phyloP scores from a whole-genome alignment of 371 early-diverging fungal genomes.

The Mortierella sp. region DNA sequence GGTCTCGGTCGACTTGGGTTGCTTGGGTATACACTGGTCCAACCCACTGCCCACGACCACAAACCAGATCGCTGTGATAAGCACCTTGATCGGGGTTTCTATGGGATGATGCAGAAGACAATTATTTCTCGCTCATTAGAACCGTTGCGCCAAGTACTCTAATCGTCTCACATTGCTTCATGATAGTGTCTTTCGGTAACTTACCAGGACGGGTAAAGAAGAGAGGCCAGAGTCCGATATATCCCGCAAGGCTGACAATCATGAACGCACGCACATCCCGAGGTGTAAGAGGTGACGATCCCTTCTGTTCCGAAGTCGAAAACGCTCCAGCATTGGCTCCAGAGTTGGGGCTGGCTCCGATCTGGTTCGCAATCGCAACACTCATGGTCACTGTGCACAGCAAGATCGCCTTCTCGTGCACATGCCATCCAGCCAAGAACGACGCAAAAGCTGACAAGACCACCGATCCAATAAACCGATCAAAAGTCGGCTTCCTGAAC shows the following conservation, averaged over 20 bases:
- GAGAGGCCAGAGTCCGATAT: conserved; percentile 88
- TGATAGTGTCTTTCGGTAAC: background rate
- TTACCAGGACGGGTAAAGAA: conserved; percentile 83
- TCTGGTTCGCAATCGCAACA: conserved; percentile 46
- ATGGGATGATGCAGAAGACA: conserved; percentile 9
- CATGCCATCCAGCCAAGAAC: conserved; percentile 98
- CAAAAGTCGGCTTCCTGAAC: conserved; percentile 77
- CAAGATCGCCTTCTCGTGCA: conserved; percentile 97
- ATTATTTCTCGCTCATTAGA: background rate
- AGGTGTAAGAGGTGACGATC: conserved; percentile 39
- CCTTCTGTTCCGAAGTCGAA: conserved; percentile 15
- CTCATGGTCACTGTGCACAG: conserved; percentile 87
- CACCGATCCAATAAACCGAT: conserved; percentile 81
- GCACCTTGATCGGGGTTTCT: conserved; percentile 78
- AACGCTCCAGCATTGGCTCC: conserved; percentile 36
- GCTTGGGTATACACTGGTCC: conserved; percentile 62
- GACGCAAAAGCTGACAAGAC: conserved; percentile 89
- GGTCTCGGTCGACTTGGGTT: conserved; percentile 25
- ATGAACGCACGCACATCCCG: conserved; percentile 69
- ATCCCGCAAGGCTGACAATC: conserved; percentile 80
- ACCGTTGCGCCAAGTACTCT: background rate
- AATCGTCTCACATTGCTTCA: background rate
- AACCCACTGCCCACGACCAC: conserved; percentile 65
- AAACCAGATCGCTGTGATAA: conserved; percentile 70
- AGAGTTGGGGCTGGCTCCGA: conserved; percentile 45